phyloP scores from a whole-genome alignment of 2,329 filamentous ascomycete species.

The Xylaria hypoxylon region DNA sequence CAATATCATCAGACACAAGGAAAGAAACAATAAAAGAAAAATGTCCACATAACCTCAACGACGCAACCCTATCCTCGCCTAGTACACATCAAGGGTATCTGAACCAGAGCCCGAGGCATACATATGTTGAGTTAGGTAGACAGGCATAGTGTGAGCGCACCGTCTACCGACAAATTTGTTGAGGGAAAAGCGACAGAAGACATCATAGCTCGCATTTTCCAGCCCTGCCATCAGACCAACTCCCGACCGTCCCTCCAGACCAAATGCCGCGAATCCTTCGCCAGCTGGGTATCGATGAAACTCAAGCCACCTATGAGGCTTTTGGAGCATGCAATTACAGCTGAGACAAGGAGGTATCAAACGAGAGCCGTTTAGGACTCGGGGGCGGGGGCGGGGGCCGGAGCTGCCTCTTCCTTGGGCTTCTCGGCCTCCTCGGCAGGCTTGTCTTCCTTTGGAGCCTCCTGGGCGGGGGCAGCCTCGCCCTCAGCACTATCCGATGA shows the following conservation, averaged over 20 bases:
- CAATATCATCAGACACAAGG: slow-evolving; percentile 48
- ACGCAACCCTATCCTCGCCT: slow-evolving; percentile 43
- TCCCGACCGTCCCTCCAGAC: slow-evolving; percentile 48
- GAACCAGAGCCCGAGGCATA: slow-evolving; percentile 43
- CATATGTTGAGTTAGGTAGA: slow-evolving; percentile 47
- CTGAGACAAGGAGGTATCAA: slow-evolving; percentile 54
- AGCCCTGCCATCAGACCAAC: slow-evolving; percentile 50
- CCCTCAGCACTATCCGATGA: slow-evolving; percentile 89
- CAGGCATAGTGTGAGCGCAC: slow-evolving; percentile 45
- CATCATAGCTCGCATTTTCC: slow-evolving; percentile 50
- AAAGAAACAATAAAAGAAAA: slow-evolving; percentile 46
- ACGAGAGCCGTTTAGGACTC: slow-evolving; percentile 63
- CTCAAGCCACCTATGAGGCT: slow-evolving; percentile 43
- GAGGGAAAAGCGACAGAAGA: slow-evolving; percentile 46
- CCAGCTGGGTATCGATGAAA: slow-evolving; percentile 50
- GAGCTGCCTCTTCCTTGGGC: slow-evolving; percentile 65
- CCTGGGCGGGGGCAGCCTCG: slow-evolving; percentile 71
- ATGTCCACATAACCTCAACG: slow-evolving; percentile 47
- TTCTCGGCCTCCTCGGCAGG: slow-evolving; percentile 63
- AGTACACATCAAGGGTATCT: slow-evolving; percentile 44
- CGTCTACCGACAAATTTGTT: slow-evolving; percentile 45
- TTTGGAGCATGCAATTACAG: slow-evolving; percentile 50
- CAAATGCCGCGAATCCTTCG: slow-evolving; percentile 50
- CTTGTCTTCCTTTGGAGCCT: slow-evolving; percentile 68
- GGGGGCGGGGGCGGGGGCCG: slow-evolving; percentile 61